Conservation (phyloP, 176 grass and related monocot species). For the Leersia perrieri region DNA sequence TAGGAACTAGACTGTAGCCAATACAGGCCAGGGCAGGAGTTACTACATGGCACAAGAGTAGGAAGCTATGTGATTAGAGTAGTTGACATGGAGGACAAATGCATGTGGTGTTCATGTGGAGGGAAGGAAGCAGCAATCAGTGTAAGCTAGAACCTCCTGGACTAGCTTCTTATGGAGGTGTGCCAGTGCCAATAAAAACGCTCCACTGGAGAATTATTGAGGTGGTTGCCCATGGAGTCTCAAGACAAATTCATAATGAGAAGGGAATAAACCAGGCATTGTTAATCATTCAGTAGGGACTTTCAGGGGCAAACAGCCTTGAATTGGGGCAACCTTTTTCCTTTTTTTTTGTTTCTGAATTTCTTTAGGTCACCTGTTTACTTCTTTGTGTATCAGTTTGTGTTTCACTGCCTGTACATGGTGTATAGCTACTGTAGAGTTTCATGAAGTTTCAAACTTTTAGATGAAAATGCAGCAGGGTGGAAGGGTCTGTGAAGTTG, state of each 20-base stretch:
- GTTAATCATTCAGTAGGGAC: conserved; percentile 11
- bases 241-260: conserved; percentile 30
- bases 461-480: neutral
- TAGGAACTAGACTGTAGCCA: neutral
- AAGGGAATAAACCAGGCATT: conserved; percentile 32
- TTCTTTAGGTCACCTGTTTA: neutral
- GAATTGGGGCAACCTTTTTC: neutral
- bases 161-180: neutral
- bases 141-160: conserved; percentile 23
- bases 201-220: conserved; percentile 25
- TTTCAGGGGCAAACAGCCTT: conserved; percentile 8
- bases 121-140: neutral
- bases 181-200: neutral
- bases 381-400: neutral
- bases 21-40: neutral
- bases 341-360: neutral
- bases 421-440: neutral
- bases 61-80: conserved; percentile 17
- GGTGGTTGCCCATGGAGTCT: conserved; percentile 43
- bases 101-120: conserved; percentile 46
- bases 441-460: neutral
- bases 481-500: neutral
- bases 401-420: neutral
- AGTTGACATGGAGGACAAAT: conserved; percentile 20
- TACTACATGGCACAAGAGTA: neutral